phyloP scores from a whole-genome alignment of 1,139 yeast genomes.

The Waltiozyma sp. region DNA sequence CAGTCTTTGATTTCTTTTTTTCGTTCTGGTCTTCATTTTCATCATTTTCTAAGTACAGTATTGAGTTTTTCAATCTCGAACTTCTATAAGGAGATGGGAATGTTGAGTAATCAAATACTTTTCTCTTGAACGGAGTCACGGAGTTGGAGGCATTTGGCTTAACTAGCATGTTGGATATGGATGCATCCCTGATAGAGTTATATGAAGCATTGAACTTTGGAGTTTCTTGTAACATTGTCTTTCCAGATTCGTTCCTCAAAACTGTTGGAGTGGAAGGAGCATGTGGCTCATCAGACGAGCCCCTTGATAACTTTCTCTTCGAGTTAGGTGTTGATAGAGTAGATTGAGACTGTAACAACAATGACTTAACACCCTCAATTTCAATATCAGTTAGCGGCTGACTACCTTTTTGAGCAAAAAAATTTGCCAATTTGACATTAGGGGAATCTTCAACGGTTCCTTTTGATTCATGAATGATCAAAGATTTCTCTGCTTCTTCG shows the following conservation, averaged over 20 bases:
- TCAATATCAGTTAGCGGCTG: conserved; percentile 67
- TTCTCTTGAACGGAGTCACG: conserved; percentile 22
- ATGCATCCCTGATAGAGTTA: conserved; percentile 11
- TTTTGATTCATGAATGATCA: conserved; percentile 3
- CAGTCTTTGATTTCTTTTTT: conserved; percentile 3
- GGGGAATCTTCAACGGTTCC: conserved; percentile 21
- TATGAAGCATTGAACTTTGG: conserved; percentile 26
- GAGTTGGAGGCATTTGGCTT: conserved; percentile 9
- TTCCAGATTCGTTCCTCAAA: conserved; percentile 4
- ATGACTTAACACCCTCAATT: conserved; percentile 70
- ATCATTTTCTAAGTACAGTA: conserved; percentile 3
- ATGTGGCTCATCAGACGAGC: background rate
- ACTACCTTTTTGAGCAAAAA: conserved; percentile 69
- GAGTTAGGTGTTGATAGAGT: background rate
- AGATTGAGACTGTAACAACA: conserved; percentile 30
- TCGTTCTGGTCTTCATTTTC: conserved; percentile 7
- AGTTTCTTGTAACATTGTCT: conserved; percentile 10
- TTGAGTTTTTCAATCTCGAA: conserved; percentile 24
- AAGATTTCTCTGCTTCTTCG: conserved; percentile 11
- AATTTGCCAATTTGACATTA: conserved; percentile 56
- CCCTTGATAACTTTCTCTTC: conserved; percentile 1
- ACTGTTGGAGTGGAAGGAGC: conserved; percentile 1
- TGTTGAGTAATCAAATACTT: conserved; percentile 49
- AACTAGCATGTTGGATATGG: conserved; percentile 12
- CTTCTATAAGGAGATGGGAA: conserved; percentile 58